phyloP scores from a whole-genome alignment of 257 asterid species.

The Cinchona pubescens region DNA sequence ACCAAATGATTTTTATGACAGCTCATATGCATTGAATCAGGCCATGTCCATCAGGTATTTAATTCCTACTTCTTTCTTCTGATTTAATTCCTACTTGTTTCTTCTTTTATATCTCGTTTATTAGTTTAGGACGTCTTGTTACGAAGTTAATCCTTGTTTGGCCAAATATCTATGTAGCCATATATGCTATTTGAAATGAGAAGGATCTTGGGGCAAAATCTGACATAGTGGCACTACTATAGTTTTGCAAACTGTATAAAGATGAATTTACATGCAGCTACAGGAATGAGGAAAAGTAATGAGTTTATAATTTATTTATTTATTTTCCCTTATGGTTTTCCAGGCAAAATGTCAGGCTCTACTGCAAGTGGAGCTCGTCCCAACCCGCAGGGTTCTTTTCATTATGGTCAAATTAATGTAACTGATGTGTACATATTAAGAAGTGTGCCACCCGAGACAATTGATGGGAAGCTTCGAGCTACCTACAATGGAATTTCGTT shows the following conservation, averaged over 20 bases:
- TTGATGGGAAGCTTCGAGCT: constrained; percentile 67
- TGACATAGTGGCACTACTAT: too few relatives aligned
- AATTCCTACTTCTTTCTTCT: background rate
- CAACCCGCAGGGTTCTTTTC: constrained; percentile 97
- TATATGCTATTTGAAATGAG: too few relatives aligned
- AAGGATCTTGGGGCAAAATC: too few relatives aligned
- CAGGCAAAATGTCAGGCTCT: constrained; percentile 91
- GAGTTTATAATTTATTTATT: too few relatives aligned
- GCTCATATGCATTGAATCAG: constrained; percentile 65
- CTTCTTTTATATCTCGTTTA: background rate
- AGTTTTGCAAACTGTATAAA: too few relatives aligned
- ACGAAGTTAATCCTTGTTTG: background rate
- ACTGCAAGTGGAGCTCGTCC: constrained; percentile 99
- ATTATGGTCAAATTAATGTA: constrained; percentile 74
- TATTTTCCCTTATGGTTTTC: background rate
- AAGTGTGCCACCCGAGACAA: constrained; percentile 49
- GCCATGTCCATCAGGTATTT: constrained; percentile 80
- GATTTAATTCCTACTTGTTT: background rate
- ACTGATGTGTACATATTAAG: constrained; percentile 58
- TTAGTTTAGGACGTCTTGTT: background rate
- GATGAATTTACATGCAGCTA: too few relatives aligned
- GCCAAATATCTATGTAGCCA: too few relatives aligned
- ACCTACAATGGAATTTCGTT: constrained; percentile 78
- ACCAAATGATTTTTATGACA: constrained; percentile 65
- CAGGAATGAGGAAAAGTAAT: background rate